phyloP scores from a whole-genome alignment of 1,284 basidiomycete species.

The Laetiporus sulphureus region DNA sequence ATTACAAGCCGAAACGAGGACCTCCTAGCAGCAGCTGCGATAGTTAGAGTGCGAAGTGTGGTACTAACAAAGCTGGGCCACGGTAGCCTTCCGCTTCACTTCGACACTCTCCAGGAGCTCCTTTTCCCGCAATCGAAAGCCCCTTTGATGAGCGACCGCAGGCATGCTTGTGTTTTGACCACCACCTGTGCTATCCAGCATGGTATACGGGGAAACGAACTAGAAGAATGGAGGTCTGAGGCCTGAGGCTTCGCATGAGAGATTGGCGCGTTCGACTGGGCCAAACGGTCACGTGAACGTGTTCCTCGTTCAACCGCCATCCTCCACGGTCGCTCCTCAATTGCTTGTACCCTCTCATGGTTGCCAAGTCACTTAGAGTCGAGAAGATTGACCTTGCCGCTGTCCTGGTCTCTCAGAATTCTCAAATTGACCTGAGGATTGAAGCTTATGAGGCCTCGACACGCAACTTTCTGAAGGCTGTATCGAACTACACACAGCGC shows the following conservation, averaged over 20 bases:
- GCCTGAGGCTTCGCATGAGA: too few species aligned
- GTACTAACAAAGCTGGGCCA: slow-evolving; percentile 86
- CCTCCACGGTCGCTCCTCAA: too few species aligned
- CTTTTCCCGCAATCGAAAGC: slow-evolving; percentile 76
- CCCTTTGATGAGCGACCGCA: too few species aligned
- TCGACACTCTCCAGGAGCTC: slow-evolving; percentile 79
- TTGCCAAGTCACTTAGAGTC: slow-evolving; percentile 37
- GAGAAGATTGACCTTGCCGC: slow-evolving; percentile 58
- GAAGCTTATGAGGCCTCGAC: slow-evolving; percentile 58
- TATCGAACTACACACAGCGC: slow-evolving; percentile 60
- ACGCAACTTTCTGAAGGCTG: slow-evolving; percentile 61
- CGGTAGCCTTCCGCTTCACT: slow-evolving; percentile 88
- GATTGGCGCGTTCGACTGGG: too few species aligned
- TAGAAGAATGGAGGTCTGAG: too few species aligned
- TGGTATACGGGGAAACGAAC: too few species aligned
- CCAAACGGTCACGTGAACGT: slow-evolving; percentile 1
- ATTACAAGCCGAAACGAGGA: too few species aligned
- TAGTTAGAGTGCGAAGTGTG: neutral
- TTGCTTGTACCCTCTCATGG: too few species aligned
- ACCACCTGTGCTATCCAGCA: too few species aligned
- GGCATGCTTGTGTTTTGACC: too few species aligned
- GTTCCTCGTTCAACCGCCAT: too few species aligned
- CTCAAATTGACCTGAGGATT: slow-evolving; percentile 59
- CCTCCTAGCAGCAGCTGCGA: neutral
- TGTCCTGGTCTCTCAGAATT: slow-evolving; percentile 47